Evolutionary conservation across 2,329 filamentous ascomycete species (phyloP).

Genomic region (Orbilia javanica): DNA sequence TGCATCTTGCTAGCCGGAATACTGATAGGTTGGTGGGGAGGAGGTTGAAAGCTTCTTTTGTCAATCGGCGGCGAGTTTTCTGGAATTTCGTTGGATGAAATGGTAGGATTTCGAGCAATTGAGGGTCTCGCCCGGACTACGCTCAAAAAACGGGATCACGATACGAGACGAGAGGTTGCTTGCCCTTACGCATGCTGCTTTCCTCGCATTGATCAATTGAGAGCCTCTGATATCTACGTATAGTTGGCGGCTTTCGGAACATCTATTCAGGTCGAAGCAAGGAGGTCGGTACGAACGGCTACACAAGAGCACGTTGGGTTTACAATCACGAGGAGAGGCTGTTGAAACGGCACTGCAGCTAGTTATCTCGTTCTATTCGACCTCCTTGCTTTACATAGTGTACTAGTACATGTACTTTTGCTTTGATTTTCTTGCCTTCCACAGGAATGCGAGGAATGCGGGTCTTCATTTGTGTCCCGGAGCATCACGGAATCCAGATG

Average conservation of each 20-base stretch:
- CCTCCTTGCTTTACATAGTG: slow-evolving; percentile 1
- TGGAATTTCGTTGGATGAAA: slow-evolving; percentile 2
- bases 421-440: not conserved
- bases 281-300: slow-evolving; percentile 12
- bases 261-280: slow-evolving; percentile 17
- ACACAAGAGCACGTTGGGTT: slow-evolving; percentile 21
- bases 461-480: slow-evolving; percentile 14
- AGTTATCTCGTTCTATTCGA: too few species aligned
- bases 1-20: slow-evolving; percentile 3
- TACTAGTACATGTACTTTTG: too few species aligned
- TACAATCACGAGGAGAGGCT: slow-evolving; percentile 14
- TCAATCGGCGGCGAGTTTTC: slow-evolving; percentile 24
- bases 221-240: not conserved
- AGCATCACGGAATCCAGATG: slow-evolving; percentile 15
- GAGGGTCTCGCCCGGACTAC: not conserved
- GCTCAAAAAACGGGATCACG: slow-evolving; percentile 1
- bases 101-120: not conserved
- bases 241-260: slow-evolving; percentile 40
- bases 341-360: slow-evolving; percentile 24
- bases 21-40: slow-evolving; percentile 20
- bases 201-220: too few species aligned
- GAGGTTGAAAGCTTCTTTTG: not conserved
- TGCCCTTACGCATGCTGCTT: not conserved
- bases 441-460: slow-evolving; percentile 12
- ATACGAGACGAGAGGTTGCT: not conserved